A percentile compares a stretch with the other conserved stretches of the same genome.
These are phyloP conservation scores for Colletotrichum karsti DNA, from an alignment of 2,329 filamentous ascomycete genomes.

Conservation along the genomic window DNA sequence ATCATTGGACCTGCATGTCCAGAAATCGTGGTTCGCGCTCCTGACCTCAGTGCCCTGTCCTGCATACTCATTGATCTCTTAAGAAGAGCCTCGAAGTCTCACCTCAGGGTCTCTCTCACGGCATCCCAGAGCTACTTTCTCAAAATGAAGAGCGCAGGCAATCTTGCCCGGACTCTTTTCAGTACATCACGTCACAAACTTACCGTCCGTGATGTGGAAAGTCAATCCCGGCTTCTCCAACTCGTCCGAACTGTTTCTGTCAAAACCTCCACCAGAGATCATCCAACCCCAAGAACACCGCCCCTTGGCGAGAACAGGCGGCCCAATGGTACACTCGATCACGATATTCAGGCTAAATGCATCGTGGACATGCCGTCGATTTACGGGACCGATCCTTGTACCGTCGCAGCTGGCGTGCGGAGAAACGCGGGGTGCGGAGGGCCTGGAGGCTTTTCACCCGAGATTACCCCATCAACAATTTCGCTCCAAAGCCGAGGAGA, in stretches of 20 bases:
- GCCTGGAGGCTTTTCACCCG: neutral
- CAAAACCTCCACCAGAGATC: neutral
- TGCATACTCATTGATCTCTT: no score
- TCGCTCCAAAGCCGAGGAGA: neutral
- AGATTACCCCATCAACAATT: neutral
- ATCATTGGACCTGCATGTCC: no score
- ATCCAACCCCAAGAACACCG: neutral
- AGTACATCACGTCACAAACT: neutral
- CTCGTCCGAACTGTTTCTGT: neutral
- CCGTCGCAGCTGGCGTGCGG: conserved; percentile 1
- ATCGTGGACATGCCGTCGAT: neutral
- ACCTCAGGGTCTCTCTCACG: no score
- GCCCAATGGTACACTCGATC: neutral
- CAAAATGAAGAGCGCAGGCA: neutral
- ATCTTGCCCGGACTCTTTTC: neutral
- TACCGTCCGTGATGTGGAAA: neutral
- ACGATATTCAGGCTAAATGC: neutral
- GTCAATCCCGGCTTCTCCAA: neutral
- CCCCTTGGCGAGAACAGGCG: neutral
- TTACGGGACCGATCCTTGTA: neutral
- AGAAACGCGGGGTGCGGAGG: conserved; percentile 9
- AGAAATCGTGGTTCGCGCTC: no score
- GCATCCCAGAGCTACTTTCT: neutral
- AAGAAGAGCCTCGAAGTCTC: no score
- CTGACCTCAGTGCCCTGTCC: no score